phyloP scores from a whole-genome alignment of 208 protist genomes.

The Tetramitus jugosus region DNA sequence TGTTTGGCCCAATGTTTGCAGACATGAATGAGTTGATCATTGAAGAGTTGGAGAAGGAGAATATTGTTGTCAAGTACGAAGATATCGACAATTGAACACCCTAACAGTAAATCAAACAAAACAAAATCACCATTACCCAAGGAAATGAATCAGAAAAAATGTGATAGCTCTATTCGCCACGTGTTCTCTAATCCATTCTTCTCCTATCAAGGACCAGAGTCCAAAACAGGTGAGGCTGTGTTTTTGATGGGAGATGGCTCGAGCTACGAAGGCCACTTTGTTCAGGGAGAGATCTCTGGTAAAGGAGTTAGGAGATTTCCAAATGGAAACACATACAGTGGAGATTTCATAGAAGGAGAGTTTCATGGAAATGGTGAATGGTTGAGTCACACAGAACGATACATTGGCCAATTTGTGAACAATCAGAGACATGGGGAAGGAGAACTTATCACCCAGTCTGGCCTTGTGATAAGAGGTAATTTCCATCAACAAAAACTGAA shows the following conservation, averaged over 20 bases:
- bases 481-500: background rate
- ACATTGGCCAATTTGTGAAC: background rate
- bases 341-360: background rate
- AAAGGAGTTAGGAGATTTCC: background rate
- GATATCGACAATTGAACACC: background rate
- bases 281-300: background rate
- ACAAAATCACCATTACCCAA: too few species aligned
- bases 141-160: too few species aligned
- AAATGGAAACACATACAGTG: background rate
- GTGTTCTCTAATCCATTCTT: background rate
- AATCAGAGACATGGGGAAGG: background rate
- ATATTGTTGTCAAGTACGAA: constrained; percentile 7
- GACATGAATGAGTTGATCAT: constrained; percentile 36
- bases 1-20: constrained; percentile 26
- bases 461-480: background rate
- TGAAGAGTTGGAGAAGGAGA: background rate
- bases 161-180: too few species aligned
- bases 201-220: background rate
- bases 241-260: background rate
- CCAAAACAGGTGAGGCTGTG: background rate
- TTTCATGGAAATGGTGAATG: background rate
- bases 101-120: too few species aligned
- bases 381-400: background rate
- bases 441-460: background rate
- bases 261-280: background rate